Percentiles rank a stretch among this genome's conserved stretches.
Evolutionary conservation across 1,284 basidiomycete species (phyloP).

Genomic region (Cutaneotrichosporon cavernicola): DNA sequence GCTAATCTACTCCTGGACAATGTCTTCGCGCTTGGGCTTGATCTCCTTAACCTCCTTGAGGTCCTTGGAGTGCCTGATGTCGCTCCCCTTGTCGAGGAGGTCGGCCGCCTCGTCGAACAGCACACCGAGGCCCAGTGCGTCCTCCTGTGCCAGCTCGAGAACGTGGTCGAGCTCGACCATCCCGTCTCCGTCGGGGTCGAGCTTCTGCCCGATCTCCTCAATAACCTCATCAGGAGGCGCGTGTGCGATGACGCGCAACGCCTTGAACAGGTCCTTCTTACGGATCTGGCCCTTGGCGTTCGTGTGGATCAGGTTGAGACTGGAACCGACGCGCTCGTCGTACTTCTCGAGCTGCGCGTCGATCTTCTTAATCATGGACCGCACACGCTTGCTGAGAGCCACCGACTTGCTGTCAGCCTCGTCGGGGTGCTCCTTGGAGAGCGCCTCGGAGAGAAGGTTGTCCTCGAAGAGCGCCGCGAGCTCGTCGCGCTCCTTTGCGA

Average conservation of each 20-base stretch:
- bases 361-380: constrained; percentile 93
- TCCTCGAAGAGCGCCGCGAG: constrained; percentile 86
- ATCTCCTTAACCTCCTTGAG: constrained; percentile 41
- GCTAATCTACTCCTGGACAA: constrained; percentile 43
- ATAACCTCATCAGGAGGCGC: constrained; percentile 87
- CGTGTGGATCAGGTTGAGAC: constrained; percentile 90
- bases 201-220: constrained; percentile 82
- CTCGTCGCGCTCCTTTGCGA: constrained; percentile 93
- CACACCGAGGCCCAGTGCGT: constrained; percentile 51
- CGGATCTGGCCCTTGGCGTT: constrained; percentile 90
- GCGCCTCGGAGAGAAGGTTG: constrained; percentile 80
- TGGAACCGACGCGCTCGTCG: constrained; percentile 83
- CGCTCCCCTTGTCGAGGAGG: constrained; percentile 47
- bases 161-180: constrained; percentile 64
- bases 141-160: constrained; percentile 53
- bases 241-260: constrained; percentile 90
- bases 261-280: constrained; percentile 83
- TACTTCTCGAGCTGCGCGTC: constrained; percentile 91
- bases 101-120: constrained; percentile 48
- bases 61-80: constrained; percentile 50
- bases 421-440: constrained; percentile 52
- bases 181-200: constrained; percentile 95
- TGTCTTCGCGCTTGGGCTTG: constrained; percentile 53
- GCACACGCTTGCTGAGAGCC: constrained; percentile 86
- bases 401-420: constrained; percentile 48